A percentile compares a stretch with the other conserved stretches of the same genome.
Evolutionary conservation across 2,329 filamentous ascomycete species (phyloP).

Genomic region (Fusarium sp.): DNA sequence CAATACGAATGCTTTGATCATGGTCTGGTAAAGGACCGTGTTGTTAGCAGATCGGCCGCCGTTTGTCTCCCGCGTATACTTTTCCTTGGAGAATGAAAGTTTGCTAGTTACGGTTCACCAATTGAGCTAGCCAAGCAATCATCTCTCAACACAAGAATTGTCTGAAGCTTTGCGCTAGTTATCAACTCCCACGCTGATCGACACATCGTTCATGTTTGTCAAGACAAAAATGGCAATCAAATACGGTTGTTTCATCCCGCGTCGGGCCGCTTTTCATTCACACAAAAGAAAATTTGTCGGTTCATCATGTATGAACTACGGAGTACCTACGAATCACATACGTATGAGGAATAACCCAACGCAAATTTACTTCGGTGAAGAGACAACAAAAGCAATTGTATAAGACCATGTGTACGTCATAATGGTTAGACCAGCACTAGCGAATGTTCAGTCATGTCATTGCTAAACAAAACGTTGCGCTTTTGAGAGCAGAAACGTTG

Average conservation of each 20-base stretch:
- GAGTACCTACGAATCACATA: neutral
- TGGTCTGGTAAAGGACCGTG: neutral
- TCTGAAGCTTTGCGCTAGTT: conserved; percentile 15
- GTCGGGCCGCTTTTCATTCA: conserved; percentile 24
- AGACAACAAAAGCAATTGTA: conserved; percentile 39
- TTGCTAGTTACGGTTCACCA: conserved; percentile 25
- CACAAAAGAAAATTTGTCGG: conserved; percentile 8
- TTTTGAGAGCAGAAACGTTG: conserved; percentile 7
- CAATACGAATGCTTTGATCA: neutral
- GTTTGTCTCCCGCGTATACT: neutral
- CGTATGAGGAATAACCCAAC: conserved; percentile 9
- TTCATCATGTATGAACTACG: neutral
- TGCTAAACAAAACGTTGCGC: neutral
- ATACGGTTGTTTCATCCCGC: conserved; percentile 22
- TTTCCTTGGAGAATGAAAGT: conserved; percentile 9
- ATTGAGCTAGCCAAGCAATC: conserved; percentile 16
- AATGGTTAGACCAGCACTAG: conserved; percentile 10
- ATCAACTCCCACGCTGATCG: conserved; percentile 3
- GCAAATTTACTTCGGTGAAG: conserved; percentile 16
- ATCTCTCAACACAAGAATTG: conserved; percentile 21
- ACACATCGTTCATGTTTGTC: conserved; percentile 1
- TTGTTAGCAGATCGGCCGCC: neutral
- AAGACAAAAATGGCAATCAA: neutral
- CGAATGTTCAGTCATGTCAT: neutral
- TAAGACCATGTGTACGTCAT: conserved; percentile 27